Conservation (phyloP, 495 filamentous ascomycete genomes). For the Hypoxylon lenormandii region DNA sequence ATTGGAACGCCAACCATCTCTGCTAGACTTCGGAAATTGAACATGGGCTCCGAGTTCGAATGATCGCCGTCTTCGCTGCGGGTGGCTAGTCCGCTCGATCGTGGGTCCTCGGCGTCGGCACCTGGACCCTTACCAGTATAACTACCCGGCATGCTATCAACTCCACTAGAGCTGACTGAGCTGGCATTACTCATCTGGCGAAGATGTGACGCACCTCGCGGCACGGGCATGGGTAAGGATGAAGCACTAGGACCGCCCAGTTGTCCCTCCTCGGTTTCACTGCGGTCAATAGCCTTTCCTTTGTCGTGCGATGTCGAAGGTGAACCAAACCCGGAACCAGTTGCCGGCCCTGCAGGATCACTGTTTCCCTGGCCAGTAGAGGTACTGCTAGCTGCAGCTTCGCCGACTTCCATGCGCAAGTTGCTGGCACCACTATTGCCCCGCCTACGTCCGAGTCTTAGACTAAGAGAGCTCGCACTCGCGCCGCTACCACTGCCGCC, state of each 20-base stretch:
- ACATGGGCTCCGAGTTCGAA: conserved; percentile 78
- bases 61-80: conserved; percentile 62
- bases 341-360: conserved; percentile 34
- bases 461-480: conserved; percentile 66
- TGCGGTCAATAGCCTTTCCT: conserved; percentile 83
- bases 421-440: conserved; percentile 68
- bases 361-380: conserved; percentile 7
- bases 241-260: conserved; percentile 29
- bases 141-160: conserved; percentile 72
- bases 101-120: conserved; percentile 60
- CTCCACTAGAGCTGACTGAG: conserved; percentile 78
- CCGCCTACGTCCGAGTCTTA: conserved; percentile 63
- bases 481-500: conserved; percentile 62
- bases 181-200: conserved; percentile 85
- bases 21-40: conserved; percentile 89
- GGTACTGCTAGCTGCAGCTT: conserved; percentile 46
- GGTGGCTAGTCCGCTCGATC: conserved; percentile 58
- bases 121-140: conserved; percentile 54
- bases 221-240: conserved; percentile 54
- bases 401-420: conserved; percentile 59
- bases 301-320: conserved; percentile 65
- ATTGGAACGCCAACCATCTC: conserved; percentile 77
- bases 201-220: conserved; percentile 72
- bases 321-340: conserved; percentile 23
- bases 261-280: conserved; percentile 37